A percentile compares a stretch with the other conserved stretches of the same genome.
These are phyloP conservation scores for Murraya paniculata DNA, from an alignment of 345 rosid genomes.

Conservation along the genomic window DNA sequence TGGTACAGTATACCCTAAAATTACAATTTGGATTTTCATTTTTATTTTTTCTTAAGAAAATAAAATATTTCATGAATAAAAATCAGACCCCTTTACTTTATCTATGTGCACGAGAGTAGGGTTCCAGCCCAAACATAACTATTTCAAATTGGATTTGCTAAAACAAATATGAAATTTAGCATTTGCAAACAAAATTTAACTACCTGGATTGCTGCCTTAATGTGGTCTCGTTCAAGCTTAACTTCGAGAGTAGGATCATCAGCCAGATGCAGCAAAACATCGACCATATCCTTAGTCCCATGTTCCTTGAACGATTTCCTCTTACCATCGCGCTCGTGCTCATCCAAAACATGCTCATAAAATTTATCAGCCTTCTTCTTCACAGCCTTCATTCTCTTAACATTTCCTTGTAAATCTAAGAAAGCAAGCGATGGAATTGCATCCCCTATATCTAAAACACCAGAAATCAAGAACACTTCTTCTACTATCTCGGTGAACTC, in stretches of 20 bases:
- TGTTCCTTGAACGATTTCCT: constrained; percentile 5
- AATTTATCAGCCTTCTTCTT: constrained; percentile 16
- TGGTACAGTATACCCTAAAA: no score
- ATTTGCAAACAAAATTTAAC: no score
- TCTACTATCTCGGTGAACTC: constrained; percentile 62
- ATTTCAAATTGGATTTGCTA: no score
- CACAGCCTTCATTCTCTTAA: constrained; percentile 26
- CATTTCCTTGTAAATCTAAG: constrained; percentile 19
- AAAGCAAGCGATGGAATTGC: constrained; percentile 8
- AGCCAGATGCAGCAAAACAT: constrained; percentile 17
- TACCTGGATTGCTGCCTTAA: constrained; percentile 18
- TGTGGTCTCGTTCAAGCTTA: constrained; percentile 16
- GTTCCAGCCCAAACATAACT: no score
- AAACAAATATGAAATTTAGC: not conserved
- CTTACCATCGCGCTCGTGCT: constrained; percentile 5
- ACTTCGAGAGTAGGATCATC: constrained; percentile 17
- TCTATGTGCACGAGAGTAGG: no score
- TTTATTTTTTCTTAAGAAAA: no score
- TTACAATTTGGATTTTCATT: no score
- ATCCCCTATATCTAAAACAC: no score
- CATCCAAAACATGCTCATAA: constrained; percentile 13
- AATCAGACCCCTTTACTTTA: no score
- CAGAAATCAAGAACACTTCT: constrained; percentile 35
- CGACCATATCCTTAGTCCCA: constrained; percentile 22
- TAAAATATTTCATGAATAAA: no score